Evolutionary conservation across 768 basidiomycete genomes (phyloP).

Genomic region (Boletellus sp.): DNA sequence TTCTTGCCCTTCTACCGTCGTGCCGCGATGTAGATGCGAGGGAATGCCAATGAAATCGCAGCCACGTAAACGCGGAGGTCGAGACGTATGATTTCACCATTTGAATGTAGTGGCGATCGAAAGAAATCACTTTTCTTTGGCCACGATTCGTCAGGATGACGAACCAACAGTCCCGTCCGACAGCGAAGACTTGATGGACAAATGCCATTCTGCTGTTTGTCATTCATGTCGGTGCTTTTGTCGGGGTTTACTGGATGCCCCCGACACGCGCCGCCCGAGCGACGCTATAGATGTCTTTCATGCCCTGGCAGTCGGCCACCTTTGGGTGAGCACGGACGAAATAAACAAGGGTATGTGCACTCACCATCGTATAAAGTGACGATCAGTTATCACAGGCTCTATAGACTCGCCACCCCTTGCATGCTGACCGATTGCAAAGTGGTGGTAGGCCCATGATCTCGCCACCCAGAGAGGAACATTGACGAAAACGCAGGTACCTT

Average conservation of each 20-base stretch:
- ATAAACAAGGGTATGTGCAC: background rate
- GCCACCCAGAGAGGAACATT: background rate
- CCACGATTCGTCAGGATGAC: background rate
- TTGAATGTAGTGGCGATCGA: background rate
- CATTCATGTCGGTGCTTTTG: too few species aligned
- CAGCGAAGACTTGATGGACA: background rate
- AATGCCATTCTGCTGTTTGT: background rate
- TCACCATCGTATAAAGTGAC: background rate
- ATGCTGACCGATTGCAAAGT: background rate
- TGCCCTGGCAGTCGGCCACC: background rate
- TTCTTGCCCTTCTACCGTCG: background rate
- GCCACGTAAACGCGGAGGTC: background rate
- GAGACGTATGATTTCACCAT: background rate
- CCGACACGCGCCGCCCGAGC: background rate
- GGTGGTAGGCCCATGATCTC: background rate
- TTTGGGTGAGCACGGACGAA: background rate
- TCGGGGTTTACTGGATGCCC: background rate
- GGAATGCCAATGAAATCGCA: background rate
- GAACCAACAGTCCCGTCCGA: background rate
- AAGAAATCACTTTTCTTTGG: background rate
- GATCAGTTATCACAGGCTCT: background rate
- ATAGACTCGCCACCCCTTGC: background rate
- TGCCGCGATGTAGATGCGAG: background rate
- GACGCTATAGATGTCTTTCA: background rate
- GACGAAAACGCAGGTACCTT: background rate